Base-by-base conservation (phyloP, 345 rosid genomes). In the Eucalyptus pauciflora region DNA sequence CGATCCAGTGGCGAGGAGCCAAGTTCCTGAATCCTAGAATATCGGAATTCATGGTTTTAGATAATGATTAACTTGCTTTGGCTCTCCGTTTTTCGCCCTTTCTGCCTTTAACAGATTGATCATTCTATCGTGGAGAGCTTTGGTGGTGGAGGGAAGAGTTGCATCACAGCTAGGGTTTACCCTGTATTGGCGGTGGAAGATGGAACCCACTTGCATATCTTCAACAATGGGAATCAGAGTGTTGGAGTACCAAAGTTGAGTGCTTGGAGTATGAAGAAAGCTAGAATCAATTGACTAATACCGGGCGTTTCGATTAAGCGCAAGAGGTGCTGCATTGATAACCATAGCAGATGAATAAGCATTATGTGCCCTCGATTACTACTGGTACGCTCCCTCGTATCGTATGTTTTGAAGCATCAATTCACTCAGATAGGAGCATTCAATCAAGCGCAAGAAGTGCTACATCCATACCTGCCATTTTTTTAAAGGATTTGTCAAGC, bases 71-170 rank as follows among this genome's bases (percentile, higher is more conserved):
- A 41, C 25, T 9, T 14, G 80, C 31, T 27, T 64, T 48, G 29
- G 20, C 22, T 29, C 6, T 18, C 46, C n/a, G 0, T 41, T 20
- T 13, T 29, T 51, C 25, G 14, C 16, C 41, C 1, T 50, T 71
- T 48, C 41, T 86, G 45, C 50, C 31, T 46, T 69, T 51, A 9
- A 76, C 91, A 95, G 96, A 95, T 96, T 88, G 97, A 96, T 91
- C 93, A 90, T 58, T 96, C 98, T 18, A 91, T 96, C 90, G 95
- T 95, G 91, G 99, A 97, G 94, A 96, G 98, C 90, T 96, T 96
- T 88, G 98, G 96, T 16, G 99, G 94, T 27, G 76, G 88, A 81
- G 96, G 98, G 58, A 96, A 92, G 90, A 89, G 87, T 37, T 95
- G 97, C 91, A 94, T 96, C 50, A 93, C 97, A 10, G 92, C 98